A percentile compares a stretch with the other conserved stretches of the same genome.
Conservation (phyloP, 2,329 filamentous ascomycete genomes). For the Plectosphaerella sp. region DNA sequence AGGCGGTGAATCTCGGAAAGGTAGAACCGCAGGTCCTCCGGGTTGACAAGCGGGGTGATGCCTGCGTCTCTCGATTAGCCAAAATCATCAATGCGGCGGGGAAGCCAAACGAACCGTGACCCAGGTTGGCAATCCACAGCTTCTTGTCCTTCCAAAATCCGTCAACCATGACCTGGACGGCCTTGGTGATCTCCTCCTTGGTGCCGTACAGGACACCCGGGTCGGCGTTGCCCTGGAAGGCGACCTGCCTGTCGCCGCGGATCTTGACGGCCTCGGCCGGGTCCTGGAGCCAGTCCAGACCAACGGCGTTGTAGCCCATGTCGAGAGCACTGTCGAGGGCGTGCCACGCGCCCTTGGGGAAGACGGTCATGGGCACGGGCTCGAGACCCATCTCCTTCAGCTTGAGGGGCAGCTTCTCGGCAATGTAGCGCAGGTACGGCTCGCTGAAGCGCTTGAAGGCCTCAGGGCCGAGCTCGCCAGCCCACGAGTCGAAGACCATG, state of each 20-base stretch:
- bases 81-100: neutral
- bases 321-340: constrained; percentile 83
- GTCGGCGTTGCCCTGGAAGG: constrained; percentile 93
- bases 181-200: constrained; percentile 72
- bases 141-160: constrained; percentile 83
- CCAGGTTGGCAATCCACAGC: constrained; percentile 95
- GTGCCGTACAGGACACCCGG: constrained; percentile 89
- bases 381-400: constrained; percentile 72
- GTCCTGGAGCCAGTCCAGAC: constrained; percentile 92
- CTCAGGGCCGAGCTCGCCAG: constrained; percentile 81
- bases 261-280: constrained; percentile 78
- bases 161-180: constrained; percentile 79
- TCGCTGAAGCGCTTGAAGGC: constrained; percentile 82
- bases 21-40: constrained; percentile 88
- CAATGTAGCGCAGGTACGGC: constrained; percentile 82
- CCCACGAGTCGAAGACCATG: constrained; percentile 98
- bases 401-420: constrained; percentile 70
- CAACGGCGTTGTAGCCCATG: constrained; percentile 88
- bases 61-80: constrained; percentile 43
- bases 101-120: constrained; percentile 65
- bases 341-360: constrained; percentile 97
- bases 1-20: constrained; percentile 85
- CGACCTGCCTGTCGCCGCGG: constrained; percentile 68
- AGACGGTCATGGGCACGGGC: constrained; percentile 91
- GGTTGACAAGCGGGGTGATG: constrained; percentile 91